phyloP scores from a whole-genome alignment of 495 filamentous ascomycete species.

The Penicillium fimorum region DNA sequence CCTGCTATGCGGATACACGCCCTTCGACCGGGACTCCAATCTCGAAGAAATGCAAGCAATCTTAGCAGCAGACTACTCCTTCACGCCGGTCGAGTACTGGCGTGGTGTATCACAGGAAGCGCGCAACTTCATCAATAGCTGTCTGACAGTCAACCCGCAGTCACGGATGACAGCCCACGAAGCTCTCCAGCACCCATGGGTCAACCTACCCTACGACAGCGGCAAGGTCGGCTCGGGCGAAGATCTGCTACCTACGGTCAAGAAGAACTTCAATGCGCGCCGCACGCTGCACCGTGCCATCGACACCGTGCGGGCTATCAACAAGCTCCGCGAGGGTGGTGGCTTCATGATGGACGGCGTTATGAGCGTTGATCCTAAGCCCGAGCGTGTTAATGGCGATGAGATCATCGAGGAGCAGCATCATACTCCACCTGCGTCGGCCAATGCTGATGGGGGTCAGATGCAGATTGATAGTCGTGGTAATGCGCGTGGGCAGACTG shows the following conservation, averaged over 20 bases:
- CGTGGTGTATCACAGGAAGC: conserved; percentile 82
- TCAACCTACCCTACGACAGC: conserved; percentile 56
- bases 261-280: conserved; percentile 98
- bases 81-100: conserved; percentile 97
- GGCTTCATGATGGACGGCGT: conserved; percentile 79
- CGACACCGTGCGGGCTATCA: conserved; percentile 97
- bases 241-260: conserved; percentile 87
- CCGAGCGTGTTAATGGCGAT: conserved; percentile 48
- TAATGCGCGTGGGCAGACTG: conserved; percentile 62
- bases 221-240: conserved; percentile 47
- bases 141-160: conserved; percentile 83
- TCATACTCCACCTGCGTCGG: conserved; percentile 18
- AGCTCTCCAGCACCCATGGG: conserved; percentile 85
- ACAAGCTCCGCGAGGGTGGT: conserved; percentile 87
- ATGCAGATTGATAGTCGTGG: conserved; percentile 58
- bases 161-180: conserved; percentile 92
- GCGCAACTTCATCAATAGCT: conserved; percentile 84
- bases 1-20: conserved; percentile 95
- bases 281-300: conserved; percentile 94
- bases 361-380: conserved; percentile 61
- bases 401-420: conserved; percentile 39
- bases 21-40: conserved; percentile 95
- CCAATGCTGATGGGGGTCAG: conserved; percentile 6
- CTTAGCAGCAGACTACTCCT: conserved; percentile 90
- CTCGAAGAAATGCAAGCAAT: conserved; percentile 99